These are phyloP conservation scores for Escallonia rubra DNA, from an alignment of 129 eudicot genomes.

Conservation along the genomic window DNA sequence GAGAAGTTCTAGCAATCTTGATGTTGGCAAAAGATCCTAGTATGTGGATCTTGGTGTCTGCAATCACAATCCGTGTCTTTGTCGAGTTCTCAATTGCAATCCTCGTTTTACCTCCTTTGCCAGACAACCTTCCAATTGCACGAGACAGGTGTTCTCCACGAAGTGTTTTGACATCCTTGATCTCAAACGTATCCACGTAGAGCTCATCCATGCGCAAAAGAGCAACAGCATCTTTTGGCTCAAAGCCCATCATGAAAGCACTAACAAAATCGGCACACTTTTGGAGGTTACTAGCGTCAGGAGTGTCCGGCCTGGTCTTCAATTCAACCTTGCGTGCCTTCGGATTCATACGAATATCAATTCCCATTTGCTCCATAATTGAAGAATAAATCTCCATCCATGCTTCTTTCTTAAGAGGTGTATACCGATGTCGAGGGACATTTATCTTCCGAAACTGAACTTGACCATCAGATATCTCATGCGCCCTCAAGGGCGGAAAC, in stretches of 20 bases:
- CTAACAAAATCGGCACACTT: conserved; percentile 81
- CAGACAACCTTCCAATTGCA: conserved; percentile 75
- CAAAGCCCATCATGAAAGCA: conserved; percentile 78
- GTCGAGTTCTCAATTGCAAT: conserved; percentile 77
- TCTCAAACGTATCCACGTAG: conserved; percentile 79
- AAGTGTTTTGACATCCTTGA: conserved; percentile 77
- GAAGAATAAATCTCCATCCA: conserved; percentile 83
- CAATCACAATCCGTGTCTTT: conserved; percentile 74
- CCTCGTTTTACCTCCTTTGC: conserved; percentile 46
- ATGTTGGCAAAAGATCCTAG: conserved; percentile 75
- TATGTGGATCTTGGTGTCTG: conserved; percentile 74
- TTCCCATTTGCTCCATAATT: conserved; percentile 60
- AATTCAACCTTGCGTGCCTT: conserved; percentile 66
- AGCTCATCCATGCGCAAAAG: conserved; percentile 76
- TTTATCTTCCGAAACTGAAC: conserved; percentile 55
- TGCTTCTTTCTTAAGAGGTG: conserved; percentile 62
- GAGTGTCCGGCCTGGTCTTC: conserved; percentile 72
- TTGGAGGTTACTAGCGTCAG: conserved; percentile 70
- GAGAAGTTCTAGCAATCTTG: conserved; percentile 66
- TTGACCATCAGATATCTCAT: conserved; percentile 51
- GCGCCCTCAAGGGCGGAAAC: conserved; percentile 46
- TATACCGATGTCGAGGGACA: conserved; percentile 63
- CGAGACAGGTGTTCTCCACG: conserved; percentile 76
- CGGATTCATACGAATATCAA: conserved; percentile 73
- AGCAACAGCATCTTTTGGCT: conserved; percentile 59